phyloP scores from a whole-genome alignment of 495 filamentous ascomycete species.

The Thermothielavioides terrestris region DNA sequence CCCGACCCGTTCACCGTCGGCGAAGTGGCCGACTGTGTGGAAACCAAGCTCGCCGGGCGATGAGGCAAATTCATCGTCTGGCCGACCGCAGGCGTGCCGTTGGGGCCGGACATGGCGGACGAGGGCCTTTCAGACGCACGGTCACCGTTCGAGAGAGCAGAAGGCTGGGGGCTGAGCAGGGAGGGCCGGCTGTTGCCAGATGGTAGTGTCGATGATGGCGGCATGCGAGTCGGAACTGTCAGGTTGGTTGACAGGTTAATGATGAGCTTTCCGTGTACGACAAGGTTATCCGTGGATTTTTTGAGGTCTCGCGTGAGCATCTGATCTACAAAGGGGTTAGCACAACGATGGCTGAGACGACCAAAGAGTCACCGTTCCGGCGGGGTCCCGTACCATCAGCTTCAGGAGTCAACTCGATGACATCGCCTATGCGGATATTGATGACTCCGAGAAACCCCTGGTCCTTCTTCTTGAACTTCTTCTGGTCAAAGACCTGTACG shows the following conservation, averaged over 20 bases:
- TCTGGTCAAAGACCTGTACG: constrained; percentile 98
- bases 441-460: constrained; percentile 97
- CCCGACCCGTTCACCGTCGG: constrained; percentile 30
- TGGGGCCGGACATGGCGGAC: constrained; percentile 39
- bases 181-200: constrained; percentile 37
- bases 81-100: constrained; percentile 25
- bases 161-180: constrained; percentile 31
- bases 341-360: background rate
- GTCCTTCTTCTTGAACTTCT: constrained; percentile 99
- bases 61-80: constrained; percentile 26
- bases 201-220: constrained; percentile 21
- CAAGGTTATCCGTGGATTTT: constrained; percentile 95
- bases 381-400: constrained; percentile 67
- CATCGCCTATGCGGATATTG: constrained; percentile 88
- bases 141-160: constrained; percentile 27
- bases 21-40: constrained; percentile 16
- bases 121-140: constrained; percentile 32
- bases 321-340: constrained; percentile 42
- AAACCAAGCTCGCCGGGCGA: constrained; percentile 29
- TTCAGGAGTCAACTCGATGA: constrained; percentile 79
- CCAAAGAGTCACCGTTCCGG: background rate
- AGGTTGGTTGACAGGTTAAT: constrained; percentile 92
- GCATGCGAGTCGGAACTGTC: constrained; percentile 28
- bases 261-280: constrained; percentile 96
- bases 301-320: constrained; percentile 99